phyloP scores from a whole-genome alignment of 1,139 yeast genomes.

The Pichia sorboxylosa region DNA sequence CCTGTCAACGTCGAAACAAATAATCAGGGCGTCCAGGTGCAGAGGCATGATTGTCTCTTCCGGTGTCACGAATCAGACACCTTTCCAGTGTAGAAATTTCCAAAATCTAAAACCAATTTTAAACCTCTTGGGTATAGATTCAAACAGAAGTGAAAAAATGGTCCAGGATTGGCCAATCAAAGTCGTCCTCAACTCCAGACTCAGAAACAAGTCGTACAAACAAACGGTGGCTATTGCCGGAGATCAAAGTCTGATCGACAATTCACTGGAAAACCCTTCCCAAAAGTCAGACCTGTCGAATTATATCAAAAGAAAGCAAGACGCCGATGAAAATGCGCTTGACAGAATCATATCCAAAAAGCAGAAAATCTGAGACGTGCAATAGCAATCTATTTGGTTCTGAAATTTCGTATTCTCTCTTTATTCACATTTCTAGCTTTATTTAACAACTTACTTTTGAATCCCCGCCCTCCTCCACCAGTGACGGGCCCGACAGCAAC shows the following conservation, averaged over 20 bases:
- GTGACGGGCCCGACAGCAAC: neutral
- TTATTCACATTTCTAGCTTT: constrained; percentile 22
- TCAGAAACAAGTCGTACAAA: constrained; percentile 59
- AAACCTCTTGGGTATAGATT: constrained; percentile 57
- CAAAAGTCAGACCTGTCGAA: constrained; percentile 22
- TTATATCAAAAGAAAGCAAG: constrained; percentile 18
- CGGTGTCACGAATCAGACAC: constrained; percentile 50
- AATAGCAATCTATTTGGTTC: neutral
- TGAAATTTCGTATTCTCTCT: constrained; percentile 17
- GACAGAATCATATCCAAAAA: too few species aligned
- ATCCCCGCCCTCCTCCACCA: constrained; percentile 1
- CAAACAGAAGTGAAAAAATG: constrained; percentile 49
- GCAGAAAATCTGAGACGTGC: too few species aligned
- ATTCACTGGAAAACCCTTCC: constrained; percentile 16
- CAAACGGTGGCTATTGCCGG: constrained; percentile 49
- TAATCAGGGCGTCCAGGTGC: constrained; percentile 73
- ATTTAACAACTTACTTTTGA: constrained; percentile 21
- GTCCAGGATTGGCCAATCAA: constrained; percentile 48
- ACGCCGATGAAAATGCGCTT: too few species aligned
- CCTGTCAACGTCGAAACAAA: constrained; percentile 59
- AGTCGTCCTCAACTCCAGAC: constrained; percentile 59
- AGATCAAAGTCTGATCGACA: constrained; percentile 25
- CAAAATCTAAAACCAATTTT: constrained; percentile 60
- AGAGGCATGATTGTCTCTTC: constrained; percentile 72
- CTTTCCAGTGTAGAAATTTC: constrained; percentile 48